Evolutionary conservation across 2,329 filamentous ascomycete species (phyloP).

Genomic region (Aspergillus ruber): DNA sequence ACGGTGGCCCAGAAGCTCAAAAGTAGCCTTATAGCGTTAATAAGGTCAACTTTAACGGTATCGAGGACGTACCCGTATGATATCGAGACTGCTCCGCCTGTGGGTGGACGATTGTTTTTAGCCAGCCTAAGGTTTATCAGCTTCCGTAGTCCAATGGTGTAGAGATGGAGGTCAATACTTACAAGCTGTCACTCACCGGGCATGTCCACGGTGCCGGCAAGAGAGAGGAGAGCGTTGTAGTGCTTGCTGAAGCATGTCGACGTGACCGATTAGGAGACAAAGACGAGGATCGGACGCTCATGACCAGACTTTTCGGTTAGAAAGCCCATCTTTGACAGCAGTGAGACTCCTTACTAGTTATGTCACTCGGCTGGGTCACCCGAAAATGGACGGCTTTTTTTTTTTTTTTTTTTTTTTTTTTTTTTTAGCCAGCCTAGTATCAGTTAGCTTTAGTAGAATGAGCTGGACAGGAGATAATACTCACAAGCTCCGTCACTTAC

Average conservation of each 20-base stretch:
- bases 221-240: background rate
- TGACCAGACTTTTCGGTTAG: background rate
- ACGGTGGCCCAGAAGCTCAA: no score
- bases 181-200: slow-evolving; percentile 7
- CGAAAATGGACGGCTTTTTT: background rate
- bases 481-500: background rate
- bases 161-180: no score
- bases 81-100: background rate
- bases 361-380: background rate
- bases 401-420: no score
- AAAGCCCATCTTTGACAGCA: background rate
- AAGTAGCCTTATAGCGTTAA: no score
- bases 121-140: no score
- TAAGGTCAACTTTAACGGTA: no score
- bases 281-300: background rate
- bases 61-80: background rate
- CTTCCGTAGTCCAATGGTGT: no score
- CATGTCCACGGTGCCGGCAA: slow-evolving; percentile 1
- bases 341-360: background rate
- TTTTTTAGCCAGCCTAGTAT: slow-evolving; percentile 1
- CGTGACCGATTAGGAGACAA: background rate
- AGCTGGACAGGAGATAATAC: background rate
- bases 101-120: background rate
- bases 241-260: background rate
- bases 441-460: background rate